A percentile compares a stretch with the other conserved stretches of the same genome.
phyloP scores from a whole-genome alignment of 768 basidiomycete species.

The Russula sp. region DNA sequence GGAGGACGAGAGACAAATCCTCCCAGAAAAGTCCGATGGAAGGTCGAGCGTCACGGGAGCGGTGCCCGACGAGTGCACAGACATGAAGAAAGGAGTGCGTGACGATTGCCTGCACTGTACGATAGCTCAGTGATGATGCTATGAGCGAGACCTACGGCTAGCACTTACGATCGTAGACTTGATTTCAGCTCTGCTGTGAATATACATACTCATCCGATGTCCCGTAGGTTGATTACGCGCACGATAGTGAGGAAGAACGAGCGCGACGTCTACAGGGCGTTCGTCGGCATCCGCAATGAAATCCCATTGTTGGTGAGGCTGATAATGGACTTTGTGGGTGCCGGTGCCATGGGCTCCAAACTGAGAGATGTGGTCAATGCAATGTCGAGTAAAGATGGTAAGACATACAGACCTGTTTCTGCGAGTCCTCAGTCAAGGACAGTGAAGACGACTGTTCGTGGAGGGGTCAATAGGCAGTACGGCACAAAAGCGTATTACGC shows the following conservation, averaged over 20 bases:
- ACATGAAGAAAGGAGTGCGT: conserved; percentile 37
- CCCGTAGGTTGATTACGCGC: conserved; percentile 66
- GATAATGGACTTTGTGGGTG: conserved; percentile 25
- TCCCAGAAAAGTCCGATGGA: conserved; percentile 73
- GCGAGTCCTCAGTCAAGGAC: conserved; percentile 14
- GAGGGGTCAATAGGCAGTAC: background rate
- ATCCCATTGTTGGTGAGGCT: conserved; percentile 44
- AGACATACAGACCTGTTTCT: conserved; percentile 7
- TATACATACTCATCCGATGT: conserved; percentile 66
- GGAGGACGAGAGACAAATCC: conserved; percentile 49
- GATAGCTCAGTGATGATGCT: background rate
- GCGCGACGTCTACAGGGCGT: conserved; percentile 54
- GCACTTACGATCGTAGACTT: conserved; percentile 69
- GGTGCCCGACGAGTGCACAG: conserved; percentile 48
- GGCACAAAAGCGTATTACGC: background rate
- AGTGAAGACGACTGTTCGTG: conserved; percentile 8
- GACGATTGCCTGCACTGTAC: conserved; percentile 30
- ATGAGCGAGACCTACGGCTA: background rate
- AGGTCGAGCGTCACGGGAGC: conserved; percentile 73
- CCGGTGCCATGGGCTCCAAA: conserved; percentile 5
- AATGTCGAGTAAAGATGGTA: background rate
- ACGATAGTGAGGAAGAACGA: conserved; percentile 73
- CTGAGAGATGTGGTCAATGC: conserved; percentile 1
- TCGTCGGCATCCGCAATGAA: conserved; percentile 51
- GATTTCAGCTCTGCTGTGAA: conserved; percentile 47